Conservation (phyloP, 805 yeast species). For the Millerago galiae region DNA sequence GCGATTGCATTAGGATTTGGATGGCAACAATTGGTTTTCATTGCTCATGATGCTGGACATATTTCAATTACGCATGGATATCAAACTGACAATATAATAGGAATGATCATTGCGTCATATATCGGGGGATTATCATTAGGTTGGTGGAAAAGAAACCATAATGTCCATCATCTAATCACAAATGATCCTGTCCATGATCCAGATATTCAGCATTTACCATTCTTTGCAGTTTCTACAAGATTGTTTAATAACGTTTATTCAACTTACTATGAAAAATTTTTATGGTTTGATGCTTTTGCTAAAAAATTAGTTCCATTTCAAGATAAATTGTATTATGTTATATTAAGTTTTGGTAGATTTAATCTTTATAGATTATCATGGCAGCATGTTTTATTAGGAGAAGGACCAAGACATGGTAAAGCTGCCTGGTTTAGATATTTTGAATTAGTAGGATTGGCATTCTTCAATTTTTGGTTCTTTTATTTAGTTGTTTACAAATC, state of each 20-base stretch:
- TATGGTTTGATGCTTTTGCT: slow-evolving; percentile 67
- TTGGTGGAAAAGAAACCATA: slow-evolving; percentile 94
- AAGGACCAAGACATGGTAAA: slow-evolving; percentile 73
- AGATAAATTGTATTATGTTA: slow-evolving; percentile 67
- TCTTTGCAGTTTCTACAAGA: slow-evolving; percentile 76
- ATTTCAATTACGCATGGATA: slow-evolving; percentile 76
- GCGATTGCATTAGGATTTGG: slow-evolving; percentile 66
- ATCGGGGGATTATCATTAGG: slow-evolving; percentile 86
- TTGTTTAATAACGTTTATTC: slow-evolving; percentile 67
- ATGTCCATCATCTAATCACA: slow-evolving; percentile 88
- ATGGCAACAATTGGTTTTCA: slow-evolving; percentile 87
- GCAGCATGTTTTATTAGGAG: slow-evolving; percentile 66
- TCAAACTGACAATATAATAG: slow-evolving; percentile 67
- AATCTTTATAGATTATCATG: slow-evolving; percentile 78
- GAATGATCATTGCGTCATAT: slow-evolving; percentile 68
- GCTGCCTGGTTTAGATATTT: slow-evolving; percentile 84
- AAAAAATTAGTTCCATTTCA: slow-evolving; percentile 55
- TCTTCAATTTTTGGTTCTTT: slow-evolving; percentile 79
- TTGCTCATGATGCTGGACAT: slow-evolving; percentile 90
- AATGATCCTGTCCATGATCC: slow-evolving; percentile 94
- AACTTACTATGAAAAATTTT: slow-evolving; percentile 64
- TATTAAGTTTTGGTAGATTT: slow-evolving; percentile 77
- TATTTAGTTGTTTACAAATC: slow-evolving; percentile 49
- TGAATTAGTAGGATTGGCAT: slow-evolving; percentile 62
- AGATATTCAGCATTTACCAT: slow-evolving; percentile 88